A percentile compares a stretch with the other conserved stretches of the same genome.
These are phyloP conservation scores for Dothideomycetidae sp. DNA, from an alignment of 2,329 filamentous ascomycete species.

Conservation along the genomic window DNA sequence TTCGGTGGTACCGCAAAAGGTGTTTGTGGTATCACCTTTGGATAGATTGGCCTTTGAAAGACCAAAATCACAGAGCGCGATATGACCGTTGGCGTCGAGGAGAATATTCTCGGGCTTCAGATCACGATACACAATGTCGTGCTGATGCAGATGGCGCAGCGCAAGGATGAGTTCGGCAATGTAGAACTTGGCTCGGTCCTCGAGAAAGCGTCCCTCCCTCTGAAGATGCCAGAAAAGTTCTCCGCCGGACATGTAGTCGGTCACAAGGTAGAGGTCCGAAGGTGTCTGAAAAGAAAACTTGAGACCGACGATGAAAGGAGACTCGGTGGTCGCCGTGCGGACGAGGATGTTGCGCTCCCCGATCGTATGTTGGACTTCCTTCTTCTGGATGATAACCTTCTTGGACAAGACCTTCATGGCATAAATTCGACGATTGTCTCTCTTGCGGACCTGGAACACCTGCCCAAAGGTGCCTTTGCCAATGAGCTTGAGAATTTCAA, in stretches of 20 bases:
- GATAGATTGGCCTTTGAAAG: slow-evolving; percentile 94
- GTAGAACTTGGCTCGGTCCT: slow-evolving; percentile 93
- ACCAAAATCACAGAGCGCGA: slow-evolving; percentile 93
- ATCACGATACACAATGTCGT: slow-evolving; percentile 96
- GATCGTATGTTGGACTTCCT: slow-evolving; percentile 93
- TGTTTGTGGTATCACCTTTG: slow-evolving; percentile 96
- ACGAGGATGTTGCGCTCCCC: slow-evolving; percentile 96
- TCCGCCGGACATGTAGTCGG: slow-evolving; percentile 97
- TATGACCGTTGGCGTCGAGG: slow-evolving; percentile 91
- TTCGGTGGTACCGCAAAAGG: slow-evolving; percentile 95
- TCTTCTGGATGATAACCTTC: slow-evolving; percentile 99
- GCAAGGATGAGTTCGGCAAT: slow-evolving; percentile 94
- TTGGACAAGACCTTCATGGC: slow-evolving; percentile 99
- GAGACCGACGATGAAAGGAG: slow-evolving; percentile 91
- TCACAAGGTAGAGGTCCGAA: slow-evolving; percentile 93
- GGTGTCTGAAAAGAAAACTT: slow-evolving; percentile 99
- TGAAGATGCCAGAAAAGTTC: slow-evolving; percentile 98
- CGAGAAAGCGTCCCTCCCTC: slow-evolving; percentile 89
- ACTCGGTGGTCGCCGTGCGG: slow-evolving; percentile 86
- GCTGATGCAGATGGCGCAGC: slow-evolving; percentile 85
- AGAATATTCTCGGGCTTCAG: slow-evolving; percentile 96
- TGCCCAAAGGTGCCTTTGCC: slow-evolving; percentile 97
- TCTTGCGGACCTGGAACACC: slow-evolving; percentile 96
- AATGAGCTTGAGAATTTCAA: slow-evolving; percentile 89
- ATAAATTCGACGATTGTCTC: slow-evolving; percentile 89